Evolutionary conservation across 352 stramenopile genomes (phyloP).

Genomic region (Phytophthora idaei): DNA sequence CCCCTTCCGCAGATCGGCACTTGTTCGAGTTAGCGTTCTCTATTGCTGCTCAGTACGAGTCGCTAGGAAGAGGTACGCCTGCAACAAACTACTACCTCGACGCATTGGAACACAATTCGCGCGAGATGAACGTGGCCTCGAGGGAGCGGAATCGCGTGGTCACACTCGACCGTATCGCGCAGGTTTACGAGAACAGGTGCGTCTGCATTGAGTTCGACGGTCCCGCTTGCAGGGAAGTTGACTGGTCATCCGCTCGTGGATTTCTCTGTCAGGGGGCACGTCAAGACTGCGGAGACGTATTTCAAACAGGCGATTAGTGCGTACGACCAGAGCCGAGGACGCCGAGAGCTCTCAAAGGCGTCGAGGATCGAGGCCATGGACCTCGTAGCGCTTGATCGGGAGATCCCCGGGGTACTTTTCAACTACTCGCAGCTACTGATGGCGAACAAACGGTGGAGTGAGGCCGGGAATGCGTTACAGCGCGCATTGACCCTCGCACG

Average conservation of each 20-base stretch:
- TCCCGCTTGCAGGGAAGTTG: background rate
- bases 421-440: constrained; percentile 47
- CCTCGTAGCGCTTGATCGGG: constrained; percentile 32
- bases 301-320: constrained; percentile 39
- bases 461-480: constrained; percentile 28
- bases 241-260: background rate
- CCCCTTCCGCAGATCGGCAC: constrained; percentile 55
- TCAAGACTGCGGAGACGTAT: constrained; percentile 36
- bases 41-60: constrained; percentile 79
- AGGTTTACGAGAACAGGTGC: constrained; percentile 73
- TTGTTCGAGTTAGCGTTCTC: constrained; percentile 80
- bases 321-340: constrained; percentile 39
- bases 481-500: constrained; percentile 34
- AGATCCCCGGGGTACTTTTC: constrained; percentile 44
- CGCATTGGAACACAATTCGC: constrained; percentile 49
- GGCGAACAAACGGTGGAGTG: constrained; percentile 30
- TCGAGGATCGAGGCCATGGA: constrained; percentile 29
- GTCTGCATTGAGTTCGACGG: constrained; percentile 2
- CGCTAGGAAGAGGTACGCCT: constrained; percentile 40
- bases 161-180: constrained; percentile 76
- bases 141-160: constrained; percentile 60
- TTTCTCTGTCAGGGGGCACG: constrained; percentile 12
- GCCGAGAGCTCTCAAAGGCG: constrained; percentile 35
- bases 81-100: constrained; percentile 78
- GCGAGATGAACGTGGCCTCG: constrained; percentile 38